A percentile compares a stretch with the other conserved stretches of the same genome.
These are phyloP conservation scores for Plasmodium inui DNA, from an alignment of 169 alveolate species.

Conservation along the genomic window DNA sequence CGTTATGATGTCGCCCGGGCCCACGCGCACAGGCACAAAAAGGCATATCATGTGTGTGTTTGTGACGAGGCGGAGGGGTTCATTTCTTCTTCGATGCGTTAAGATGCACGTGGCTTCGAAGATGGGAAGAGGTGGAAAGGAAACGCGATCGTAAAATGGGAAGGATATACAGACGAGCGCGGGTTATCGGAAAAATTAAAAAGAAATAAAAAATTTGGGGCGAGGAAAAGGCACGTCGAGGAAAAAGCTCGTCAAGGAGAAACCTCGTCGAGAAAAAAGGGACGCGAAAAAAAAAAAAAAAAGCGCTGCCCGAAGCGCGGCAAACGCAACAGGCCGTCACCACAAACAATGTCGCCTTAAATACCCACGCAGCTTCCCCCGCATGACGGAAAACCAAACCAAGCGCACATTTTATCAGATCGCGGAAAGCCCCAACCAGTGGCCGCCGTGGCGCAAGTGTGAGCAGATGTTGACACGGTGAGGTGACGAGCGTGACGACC, in stretches of 20 bases:
- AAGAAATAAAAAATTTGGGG: not conserved
- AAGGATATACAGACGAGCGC: not conserved
- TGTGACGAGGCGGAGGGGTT: not conserved
- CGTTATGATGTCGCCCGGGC: not conserved
- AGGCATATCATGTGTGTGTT: not conserved
- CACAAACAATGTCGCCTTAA: not conserved
- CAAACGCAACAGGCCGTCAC: not conserved
- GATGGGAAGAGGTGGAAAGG: not conserved
- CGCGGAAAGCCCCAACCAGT: not conserved
- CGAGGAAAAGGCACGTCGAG: not conserved
- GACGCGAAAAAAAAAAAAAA: not conserved
- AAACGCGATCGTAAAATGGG: not conserved
- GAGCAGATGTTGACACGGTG: not conserved
- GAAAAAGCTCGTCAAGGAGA: too few species aligned
- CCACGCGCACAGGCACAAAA: not conserved
- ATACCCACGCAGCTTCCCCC: not conserved
- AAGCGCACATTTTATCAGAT: not conserved
- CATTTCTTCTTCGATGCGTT: not conserved
- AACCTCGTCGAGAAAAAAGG: too few species aligned
- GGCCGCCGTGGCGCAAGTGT: not conserved
- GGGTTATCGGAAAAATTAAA: not conserved
- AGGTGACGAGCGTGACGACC: not conserved
- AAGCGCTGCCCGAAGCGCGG: not conserved
- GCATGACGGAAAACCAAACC: not conserved
- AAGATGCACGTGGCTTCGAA: not conserved